Evolutionary conservation across 2,329 filamentous ascomycete genomes (phyloP), one percentile per base, ranked within the genome.

Genomic region (Stylonectria norvegica): DNA sequence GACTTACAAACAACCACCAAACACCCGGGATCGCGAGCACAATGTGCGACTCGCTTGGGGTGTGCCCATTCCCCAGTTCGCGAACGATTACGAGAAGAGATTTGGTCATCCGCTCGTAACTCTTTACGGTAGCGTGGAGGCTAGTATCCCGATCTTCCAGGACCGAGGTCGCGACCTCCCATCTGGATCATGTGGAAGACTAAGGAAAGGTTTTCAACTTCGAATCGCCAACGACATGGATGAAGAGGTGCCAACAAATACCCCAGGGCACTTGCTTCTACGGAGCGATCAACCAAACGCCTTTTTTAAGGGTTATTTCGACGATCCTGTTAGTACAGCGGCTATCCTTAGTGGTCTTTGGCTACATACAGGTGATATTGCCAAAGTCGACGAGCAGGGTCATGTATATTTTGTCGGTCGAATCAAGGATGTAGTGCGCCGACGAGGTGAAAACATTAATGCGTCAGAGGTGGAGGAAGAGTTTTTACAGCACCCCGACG

Each of bases 401-500:
- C 32, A 38, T 10, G 36, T 38, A 7, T 38, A 38, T 34, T 30
- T 30, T 25, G 15, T 38, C 5, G 40, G 40, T 5, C 17, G 40
- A 9, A 6, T 30, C 22, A 42, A 42, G 15, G 40, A 42, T 30
- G 30, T 42, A 8, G 22, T 42, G 4, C 40, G 40, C 5, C 40
- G 40, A 5, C 40, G 35, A n/a, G 40, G 40, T 9, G 40, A 38
- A 22, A 42, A 42, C 6, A 17, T 42, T 25, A 42, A 42, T 23
- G 40, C 40, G 7, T 38, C 23, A 2, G 40, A 42, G n/a, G 40
- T 42, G 3, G 35, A 38, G 28, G 40, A 42, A n/a, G 40, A 42
- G 17, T 42, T 42, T 18, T 14, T 42, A n/a, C 34, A 42, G 16
- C 40, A 42, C 18, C 40, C 40, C 4, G 40, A 42, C 11, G 40